These are phyloP conservation scores for Pichia kudriavzevii DNA, from an alignment of 1,139 yeast species.

Conservation along the genomic window DNA sequence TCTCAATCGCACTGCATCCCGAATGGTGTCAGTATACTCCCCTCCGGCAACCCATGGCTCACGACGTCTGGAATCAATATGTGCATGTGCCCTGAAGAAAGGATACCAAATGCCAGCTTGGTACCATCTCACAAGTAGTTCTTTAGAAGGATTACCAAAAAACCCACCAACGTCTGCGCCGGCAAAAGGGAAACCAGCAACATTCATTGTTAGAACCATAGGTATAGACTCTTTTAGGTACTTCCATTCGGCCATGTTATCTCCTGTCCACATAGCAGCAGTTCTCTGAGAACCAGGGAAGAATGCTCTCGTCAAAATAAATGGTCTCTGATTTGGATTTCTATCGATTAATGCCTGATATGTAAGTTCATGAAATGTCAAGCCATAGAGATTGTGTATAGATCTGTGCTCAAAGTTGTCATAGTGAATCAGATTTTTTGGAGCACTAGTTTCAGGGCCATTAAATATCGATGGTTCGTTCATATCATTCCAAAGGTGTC, in stretches of 20 bases:
- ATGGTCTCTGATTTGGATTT: conserved; percentile 58
- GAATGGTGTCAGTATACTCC: conserved; percentile 59
- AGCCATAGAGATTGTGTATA: conserved; percentile 77
- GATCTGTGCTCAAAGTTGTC: conserved; percentile 89
- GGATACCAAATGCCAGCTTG: conserved; percentile 96
- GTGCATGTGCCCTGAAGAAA: conserved; percentile 94
- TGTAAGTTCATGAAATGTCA: conserved; percentile 75
- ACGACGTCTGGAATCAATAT: conserved; percentile 82
- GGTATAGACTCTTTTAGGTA: conserved; percentile 75
- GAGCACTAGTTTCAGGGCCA: conserved; percentile 91
- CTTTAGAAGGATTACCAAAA: conserved; percentile 80
- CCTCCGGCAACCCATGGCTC: conserved; percentile 88
- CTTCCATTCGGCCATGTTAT: conserved; percentile 90
- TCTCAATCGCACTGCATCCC: conserved; percentile 65
- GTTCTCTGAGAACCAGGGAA: conserved; percentile 88
- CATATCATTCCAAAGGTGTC: conserved; percentile 97
- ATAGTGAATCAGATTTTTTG: conserved; percentile 68
- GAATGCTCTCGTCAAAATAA: conserved; percentile 79
- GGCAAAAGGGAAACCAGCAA: conserved; percentile 84
- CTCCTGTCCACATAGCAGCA: conserved; percentile 98
- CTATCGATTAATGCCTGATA: conserved; percentile 55
- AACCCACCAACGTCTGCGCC: conserved; percentile 99
- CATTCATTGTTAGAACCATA: conserved; percentile 74
- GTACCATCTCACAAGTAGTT: conserved; percentile 84
- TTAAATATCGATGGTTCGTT: conserved; percentile 92